phyloP scores from a whole-genome alignment of 345 rosid genomes.

The Rhodamnia argentea region DNA sequence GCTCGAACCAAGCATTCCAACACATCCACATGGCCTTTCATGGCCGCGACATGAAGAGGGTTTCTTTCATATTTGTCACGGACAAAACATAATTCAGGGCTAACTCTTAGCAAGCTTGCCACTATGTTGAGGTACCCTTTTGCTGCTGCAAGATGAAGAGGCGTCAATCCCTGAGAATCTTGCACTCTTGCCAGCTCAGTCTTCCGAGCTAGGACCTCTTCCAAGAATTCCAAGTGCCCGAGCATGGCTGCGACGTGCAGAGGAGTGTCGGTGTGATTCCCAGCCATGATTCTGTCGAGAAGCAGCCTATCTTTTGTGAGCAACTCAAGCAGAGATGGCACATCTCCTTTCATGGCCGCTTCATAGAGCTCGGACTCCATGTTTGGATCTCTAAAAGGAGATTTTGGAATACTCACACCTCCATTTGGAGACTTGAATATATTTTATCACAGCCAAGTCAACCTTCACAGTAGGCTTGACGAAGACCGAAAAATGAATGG shows the following conservation, averaged over 20 bases:
- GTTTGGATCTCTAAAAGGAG: background rate
- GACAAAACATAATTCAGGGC: background rate
- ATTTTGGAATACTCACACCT: background rate
- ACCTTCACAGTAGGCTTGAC: background rate
- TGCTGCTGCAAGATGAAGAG: constrained; percentile 14
- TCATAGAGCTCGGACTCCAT: constrained; percentile 4
- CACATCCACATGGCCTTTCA: constrained; percentile 7
- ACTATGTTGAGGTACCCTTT: constrained; percentile 5
- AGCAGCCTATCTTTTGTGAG: constrained; percentile 2
- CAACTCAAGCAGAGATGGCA: background rate
- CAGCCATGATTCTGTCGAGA: background rate
- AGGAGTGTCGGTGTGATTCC: constrained; percentile 1
- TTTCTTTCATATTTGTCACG: constrained; percentile 2
- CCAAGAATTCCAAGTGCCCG: constrained; percentile 1
- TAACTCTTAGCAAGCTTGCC: background rate
- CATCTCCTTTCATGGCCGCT: constrained; percentile 3
- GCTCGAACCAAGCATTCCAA: background rate
- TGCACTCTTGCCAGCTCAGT: constrained; percentile 1
- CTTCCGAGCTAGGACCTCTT: background rate
- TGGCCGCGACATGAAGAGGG: constrained; percentile 7
- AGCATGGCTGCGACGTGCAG: constrained; percentile 9
- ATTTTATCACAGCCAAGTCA: background rate
- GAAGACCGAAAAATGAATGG: background rate
- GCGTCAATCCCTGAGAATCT: constrained; percentile 1
- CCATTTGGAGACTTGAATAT: background rate